These are phyloP conservation scores for Fusarium anthophilum DNA, from an alignment of 2,329 filamentous ascomycete species.

Conservation along the genomic window DNA sequence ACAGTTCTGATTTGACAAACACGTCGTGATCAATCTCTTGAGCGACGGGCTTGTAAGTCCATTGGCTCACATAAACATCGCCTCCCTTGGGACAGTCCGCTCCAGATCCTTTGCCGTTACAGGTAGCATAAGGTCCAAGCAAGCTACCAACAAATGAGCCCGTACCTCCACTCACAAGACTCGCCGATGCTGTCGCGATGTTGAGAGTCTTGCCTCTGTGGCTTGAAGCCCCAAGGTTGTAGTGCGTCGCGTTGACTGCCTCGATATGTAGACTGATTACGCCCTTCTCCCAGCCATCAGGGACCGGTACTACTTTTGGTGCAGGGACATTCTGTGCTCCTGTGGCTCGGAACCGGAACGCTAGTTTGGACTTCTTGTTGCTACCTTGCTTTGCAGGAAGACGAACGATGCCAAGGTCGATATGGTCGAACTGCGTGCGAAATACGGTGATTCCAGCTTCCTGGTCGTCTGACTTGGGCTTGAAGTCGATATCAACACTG, in stretches of 20 bases:
- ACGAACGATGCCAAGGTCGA: slow-evolving; percentile 16
- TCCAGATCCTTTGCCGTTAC: slow-evolving; percentile 15
- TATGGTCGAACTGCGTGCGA: slow-evolving; percentile 27
- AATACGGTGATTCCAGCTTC: slow-evolving; percentile 24
- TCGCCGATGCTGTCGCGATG: slow-evolving; percentile 6
- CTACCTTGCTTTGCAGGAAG: neutral
- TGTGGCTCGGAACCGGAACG: slow-evolving; percentile 13
- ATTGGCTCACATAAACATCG: slow-evolving; percentile 1
- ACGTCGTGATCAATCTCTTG: slow-evolving; percentile 18
- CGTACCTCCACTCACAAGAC: slow-evolving; percentile 13
- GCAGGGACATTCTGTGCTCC: neutral
- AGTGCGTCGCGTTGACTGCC: slow-evolving; percentile 18
- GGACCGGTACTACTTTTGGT: slow-evolving; percentile 3
- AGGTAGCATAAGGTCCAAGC: slow-evolving; percentile 27
- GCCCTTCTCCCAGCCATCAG: slow-evolving; percentile 5
- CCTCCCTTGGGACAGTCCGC: slow-evolving; percentile 12
- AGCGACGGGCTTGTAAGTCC: slow-evolving; percentile 6
- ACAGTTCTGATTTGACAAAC: neutral
- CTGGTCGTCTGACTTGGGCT: neutral
- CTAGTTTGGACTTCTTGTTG: neutral
- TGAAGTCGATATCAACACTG: slow-evolving; percentile 14
- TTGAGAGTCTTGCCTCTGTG: neutral
- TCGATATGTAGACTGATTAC: neutral
- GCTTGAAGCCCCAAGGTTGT: slow-evolving; percentile 6
- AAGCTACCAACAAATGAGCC: slow-evolving; percentile 21